Evolutionary conservation across 192 early-diverging fungal species (phyloP), one percentile per base, ranked within the genome.

Genomic region (Funneliformis geosporum): DNA sequence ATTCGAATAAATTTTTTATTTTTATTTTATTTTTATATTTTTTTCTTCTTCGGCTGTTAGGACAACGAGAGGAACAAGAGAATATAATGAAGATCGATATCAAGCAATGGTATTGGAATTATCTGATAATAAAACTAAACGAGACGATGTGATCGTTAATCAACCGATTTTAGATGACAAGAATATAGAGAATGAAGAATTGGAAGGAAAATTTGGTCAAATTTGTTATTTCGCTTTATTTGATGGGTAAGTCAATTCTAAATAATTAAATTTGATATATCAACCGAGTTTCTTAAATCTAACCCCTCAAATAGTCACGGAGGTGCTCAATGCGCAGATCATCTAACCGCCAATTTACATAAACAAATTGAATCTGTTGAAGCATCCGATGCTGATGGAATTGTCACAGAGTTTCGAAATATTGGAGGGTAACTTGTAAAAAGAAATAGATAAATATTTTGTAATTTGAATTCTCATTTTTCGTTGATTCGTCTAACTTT

Each of bases 201-300:
- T 69, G 5, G 76, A 84, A 70, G 79, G 83, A 59, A 82, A 86
- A 66, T 73, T 73, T 6, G 73, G 80, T 40, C 60, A 85, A 42
- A 79, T 79, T 12, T 85, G 86, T 46, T 91, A 89, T 80, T 83
- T 89, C 82, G 88, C 85, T 39, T 83, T 91, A 44, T 91, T 89
- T 85, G 90, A 91, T 61, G 89, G 87, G 85, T 88, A 81, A 71
- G 73, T 74, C 8, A 38, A 64, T 16, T 44, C 6, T 40, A 74
- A 27, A 23, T 10, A 27, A 28, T 38, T 44, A 47, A 78, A 46
- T 62, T 43, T 39, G 50, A 61, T 79, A 76, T 62, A 28, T 21
- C 11, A 25, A 33, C 4, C 33, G 33, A 47, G 14, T 66, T 42
- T 25, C 25, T 67, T 78, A 0, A 14, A 23, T 59, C 10, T 14